Evolutionary conservation across 768 basidiomycete genomes (phyloP), one percentile per base, ranked within the genome.

Genomic region (Solioccasus polychromus): DNA sequence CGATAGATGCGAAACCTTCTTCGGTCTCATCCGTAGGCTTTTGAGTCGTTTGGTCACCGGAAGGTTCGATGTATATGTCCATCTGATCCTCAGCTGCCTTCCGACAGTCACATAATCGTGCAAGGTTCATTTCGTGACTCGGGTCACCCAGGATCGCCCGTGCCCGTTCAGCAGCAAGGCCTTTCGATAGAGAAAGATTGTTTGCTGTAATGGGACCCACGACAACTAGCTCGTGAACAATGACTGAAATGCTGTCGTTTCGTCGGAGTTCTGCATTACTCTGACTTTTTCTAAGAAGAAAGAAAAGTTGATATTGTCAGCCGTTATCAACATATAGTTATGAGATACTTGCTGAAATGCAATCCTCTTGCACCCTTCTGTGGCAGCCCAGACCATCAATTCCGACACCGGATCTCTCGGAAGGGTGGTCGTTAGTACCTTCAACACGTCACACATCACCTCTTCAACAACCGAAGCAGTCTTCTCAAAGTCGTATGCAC

Each of bases 361-460:
- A 30, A 77, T 68, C 36, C 64, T 71, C 26, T 60, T 71, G 52
- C 90, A 92, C 0, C 85, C 84, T 10, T 66, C 55, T 26, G 68
- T 63, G 1, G 77, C 79, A 1, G 78, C 68, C 85, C 85, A 92
- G 29, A 83, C 70, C 67, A 81, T 71, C 43, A 94, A 67, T 47
- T 82, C 78, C 1, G 85, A 80, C 10, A 88, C 78, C 2, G 92
- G 92, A 59, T 94, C 86, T 47, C 72, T 71, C 15, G 76, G 75
- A 46, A 87, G 63, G 24, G 75, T 71, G 2, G 83, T 83, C 0
- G 74, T 74, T 15, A 92, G 68, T 1, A 70, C 70, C 7, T 68
- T 73, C 23, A 94, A 63, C 3, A 92, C 69, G 32, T 87, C 86
- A 20, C 71, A 70, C 80, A 93, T 85, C 18, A 82, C 67, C 35